Conservation (phyloP, 257 asterid species). For the Vinca minor region DNA sequence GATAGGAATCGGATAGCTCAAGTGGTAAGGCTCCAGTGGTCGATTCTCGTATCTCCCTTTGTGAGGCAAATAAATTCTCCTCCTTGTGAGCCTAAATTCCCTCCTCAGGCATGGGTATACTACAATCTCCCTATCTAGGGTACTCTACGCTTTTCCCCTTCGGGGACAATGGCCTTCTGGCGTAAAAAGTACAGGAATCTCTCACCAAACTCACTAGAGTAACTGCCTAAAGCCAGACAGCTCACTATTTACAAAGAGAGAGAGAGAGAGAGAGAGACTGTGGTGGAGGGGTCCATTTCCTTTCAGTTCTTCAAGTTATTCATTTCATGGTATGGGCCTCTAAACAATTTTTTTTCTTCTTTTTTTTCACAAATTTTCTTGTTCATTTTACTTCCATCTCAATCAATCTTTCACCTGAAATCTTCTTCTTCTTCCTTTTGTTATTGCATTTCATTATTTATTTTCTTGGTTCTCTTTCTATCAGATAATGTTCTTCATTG, state of each 20-base stretch:
- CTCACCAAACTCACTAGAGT: neutral
- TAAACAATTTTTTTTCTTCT: neutral
- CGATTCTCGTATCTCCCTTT: too few relatives aligned
- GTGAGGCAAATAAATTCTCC: too few relatives aligned
- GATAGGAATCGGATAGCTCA: too few relatives aligned
- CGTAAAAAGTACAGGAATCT: too few relatives aligned
- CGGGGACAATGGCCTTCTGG: too few relatives aligned
- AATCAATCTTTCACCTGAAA: constrained; percentile 41
- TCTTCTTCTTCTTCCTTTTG: constrained; percentile 14
- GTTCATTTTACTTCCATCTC: constrained; percentile 37
- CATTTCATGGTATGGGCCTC: constrained; percentile 40
- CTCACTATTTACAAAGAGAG: too few relatives aligned
- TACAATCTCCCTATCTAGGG: too few relatives aligned
- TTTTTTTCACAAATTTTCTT: neutral
- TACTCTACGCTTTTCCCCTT: too few relatives aligned
- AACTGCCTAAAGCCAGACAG: constrained; percentile 5
- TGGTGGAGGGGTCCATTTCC: constrained; percentile 44
- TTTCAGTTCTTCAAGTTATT: constrained; percentile 25
- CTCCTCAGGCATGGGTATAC: too few relatives aligned
- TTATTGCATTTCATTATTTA: constrained; percentile 10
- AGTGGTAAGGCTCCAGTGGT: too few relatives aligned
- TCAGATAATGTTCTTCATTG: neutral
- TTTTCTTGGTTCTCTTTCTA: too few relatives aligned
- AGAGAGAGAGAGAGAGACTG: constrained; percentile 17
- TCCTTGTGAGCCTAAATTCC: too few relatives aligned